Conservation (phyloP, 2,329 filamentous ascomycete species). For the Curvularia eragrostidis region DNA sequence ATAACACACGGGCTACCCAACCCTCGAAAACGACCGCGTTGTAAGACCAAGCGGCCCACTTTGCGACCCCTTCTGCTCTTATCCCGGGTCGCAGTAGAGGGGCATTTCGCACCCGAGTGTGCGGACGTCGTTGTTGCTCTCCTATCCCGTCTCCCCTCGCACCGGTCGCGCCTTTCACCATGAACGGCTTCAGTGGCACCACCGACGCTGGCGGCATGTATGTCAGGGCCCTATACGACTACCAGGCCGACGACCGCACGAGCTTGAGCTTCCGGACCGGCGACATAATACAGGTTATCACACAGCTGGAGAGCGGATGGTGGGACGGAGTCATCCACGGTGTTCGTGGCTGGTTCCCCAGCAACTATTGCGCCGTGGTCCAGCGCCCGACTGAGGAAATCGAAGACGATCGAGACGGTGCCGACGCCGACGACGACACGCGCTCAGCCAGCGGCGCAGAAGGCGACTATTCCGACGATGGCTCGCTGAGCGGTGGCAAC, state of each 20-base stretch:
- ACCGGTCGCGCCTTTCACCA: slow-evolving; percentile 37
- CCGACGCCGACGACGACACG: slow-evolving; percentile 56
- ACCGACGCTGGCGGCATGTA: slow-evolving; percentile 70
- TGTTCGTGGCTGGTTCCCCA: slow-evolving; percentile 97
- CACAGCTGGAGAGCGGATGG: slow-evolving; percentile 97
- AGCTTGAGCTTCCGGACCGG: slow-evolving; percentile 96
- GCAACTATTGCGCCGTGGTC: slow-evolving; percentile 95
- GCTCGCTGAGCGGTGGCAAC: slow-evolving; percentile 47
- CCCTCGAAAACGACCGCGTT: slow-evolving; percentile 31
- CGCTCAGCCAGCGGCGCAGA: slow-evolving; percentile 54
- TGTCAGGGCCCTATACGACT: slow-evolving; percentile 92
- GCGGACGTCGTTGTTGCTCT: slow-evolving; percentile 19
- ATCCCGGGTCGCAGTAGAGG: slow-evolving; percentile 29
- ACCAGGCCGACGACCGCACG: slow-evolving; percentile 95
- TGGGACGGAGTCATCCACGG: slow-evolving; percentile 99
- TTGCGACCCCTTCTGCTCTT: slow-evolving; percentile 21
- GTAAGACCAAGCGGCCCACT: slow-evolving; percentile 28
- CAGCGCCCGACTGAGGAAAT: slow-evolving; percentile 75
- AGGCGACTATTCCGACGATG: slow-evolving; percentile 56
- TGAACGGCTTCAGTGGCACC: slow-evolving; percentile 60
- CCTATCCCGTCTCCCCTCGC: slow-evolving; percentile 15
- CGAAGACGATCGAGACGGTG: slow-evolving; percentile 66
- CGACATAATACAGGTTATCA: slow-evolving; percentile 98
- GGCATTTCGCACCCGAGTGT: slow-evolving; percentile 22
- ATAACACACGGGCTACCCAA: slow-evolving; percentile 36